Percentiles rank a stretch among this genome's conserved stretches.
phyloP scores from a whole-genome alignment of 2,329 filamentous ascomycete genomes.

The Juglanconis juglandina region DNA sequence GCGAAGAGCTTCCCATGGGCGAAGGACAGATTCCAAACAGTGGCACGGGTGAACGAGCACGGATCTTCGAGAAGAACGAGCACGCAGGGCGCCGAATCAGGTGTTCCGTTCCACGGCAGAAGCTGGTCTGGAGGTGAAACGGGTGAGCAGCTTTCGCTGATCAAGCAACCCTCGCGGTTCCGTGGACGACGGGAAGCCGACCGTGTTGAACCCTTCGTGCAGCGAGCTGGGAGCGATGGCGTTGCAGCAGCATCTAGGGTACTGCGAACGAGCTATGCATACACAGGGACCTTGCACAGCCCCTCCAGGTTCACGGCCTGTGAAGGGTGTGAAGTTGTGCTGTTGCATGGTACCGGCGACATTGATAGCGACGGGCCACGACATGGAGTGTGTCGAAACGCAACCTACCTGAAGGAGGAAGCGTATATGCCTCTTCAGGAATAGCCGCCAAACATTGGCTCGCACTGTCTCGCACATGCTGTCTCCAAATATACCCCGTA shows the following conservation, averaged over 20 bases:
- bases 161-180: not conserved
- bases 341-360: not conserved
- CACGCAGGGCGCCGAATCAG: not conserved
- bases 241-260: not conserved
- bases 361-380: not conserved
- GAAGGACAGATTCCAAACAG: not conserved
- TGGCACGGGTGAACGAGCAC: not conserved
- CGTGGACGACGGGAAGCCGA: not conserved
- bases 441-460: not conserved
- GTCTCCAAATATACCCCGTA: not conserved
- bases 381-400: not conserved
- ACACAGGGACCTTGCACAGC: not conserved
- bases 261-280: too few species aligned
- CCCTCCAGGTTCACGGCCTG: not conserved
- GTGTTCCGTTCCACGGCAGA: not conserved
- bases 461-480: conserved; percentile 11
- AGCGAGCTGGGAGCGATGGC: not conserved
- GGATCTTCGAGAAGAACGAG: not conserved
- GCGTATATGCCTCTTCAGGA: conserved; percentile 10
- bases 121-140: not conserved
- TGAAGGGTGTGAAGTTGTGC: not conserved
- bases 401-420: conserved; percentile 13
- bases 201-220: conserved; percentile 11
- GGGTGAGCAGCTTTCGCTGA: not conserved
- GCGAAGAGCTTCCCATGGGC: not conserved